Percentiles rank a stretch among this genome's conserved stretches.
Evolutionary conservation across 257 asterid genomes (phyloP).

Genomic region (Solanum bulbocastanum): DNA sequence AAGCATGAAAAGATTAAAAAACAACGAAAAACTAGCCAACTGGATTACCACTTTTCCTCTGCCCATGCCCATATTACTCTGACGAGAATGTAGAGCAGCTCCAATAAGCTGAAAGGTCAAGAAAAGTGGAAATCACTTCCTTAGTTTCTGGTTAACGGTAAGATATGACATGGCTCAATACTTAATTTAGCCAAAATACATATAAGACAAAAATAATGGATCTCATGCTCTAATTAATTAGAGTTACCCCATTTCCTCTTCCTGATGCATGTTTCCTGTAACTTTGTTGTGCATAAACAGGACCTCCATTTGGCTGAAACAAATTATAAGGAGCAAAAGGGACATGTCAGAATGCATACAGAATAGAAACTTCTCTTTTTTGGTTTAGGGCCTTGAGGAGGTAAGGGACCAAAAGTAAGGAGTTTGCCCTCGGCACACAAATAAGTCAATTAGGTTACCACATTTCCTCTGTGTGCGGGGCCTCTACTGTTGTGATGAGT

Average conservation of each 20-base stretch:
- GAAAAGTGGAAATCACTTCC: background rate
- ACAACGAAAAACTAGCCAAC: background rate
- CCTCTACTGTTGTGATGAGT: slow-evolving; percentile 4
- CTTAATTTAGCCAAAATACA: background rate
- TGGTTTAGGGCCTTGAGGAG: background rate
- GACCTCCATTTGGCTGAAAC: slow-evolving; percentile 11
- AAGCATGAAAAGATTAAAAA: background rate
- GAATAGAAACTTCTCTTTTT: background rate
- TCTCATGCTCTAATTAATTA: background rate
- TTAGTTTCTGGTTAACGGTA: background rate
- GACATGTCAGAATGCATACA: background rate
- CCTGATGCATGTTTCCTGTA: slow-evolving; percentile 1
- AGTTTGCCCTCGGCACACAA: background rate
- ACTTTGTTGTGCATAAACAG: background rate
- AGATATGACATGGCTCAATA: background rate
- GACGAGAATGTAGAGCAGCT: background rate
- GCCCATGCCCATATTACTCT: background rate
- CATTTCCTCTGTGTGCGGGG: background rate
- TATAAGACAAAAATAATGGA: background rate
- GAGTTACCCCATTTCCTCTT: slow-evolving; percentile 10
- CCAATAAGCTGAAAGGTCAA: slow-evolving; percentile 5
- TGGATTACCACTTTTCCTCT: slow-evolving; percentile 2
- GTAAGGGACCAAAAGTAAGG: background rate
- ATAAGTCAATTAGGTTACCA: slow-evolving; percentile 1
- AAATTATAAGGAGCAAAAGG: background rate